A percentile compares a stretch with the other conserved stretches of the same genome.
These are phyloP conservation scores for Zasmidium angulare DNA, from an alignment of 2,329 filamentous ascomycete genomes.

Conservation along the genomic window DNA sequence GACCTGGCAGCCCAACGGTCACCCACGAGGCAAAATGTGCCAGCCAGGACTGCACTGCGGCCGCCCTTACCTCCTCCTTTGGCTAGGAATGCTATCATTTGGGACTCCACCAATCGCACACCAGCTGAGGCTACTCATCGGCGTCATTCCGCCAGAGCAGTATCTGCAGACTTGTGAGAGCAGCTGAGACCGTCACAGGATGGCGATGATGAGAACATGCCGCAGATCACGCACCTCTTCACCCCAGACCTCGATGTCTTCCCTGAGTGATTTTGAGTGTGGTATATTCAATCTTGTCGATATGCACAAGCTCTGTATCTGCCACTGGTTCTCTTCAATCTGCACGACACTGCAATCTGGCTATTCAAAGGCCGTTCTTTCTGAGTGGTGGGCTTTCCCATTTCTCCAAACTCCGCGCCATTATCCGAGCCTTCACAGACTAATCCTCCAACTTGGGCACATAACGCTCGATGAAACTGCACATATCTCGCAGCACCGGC, in stretches of 20 bases:
- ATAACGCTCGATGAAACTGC: conserved; percentile 42
- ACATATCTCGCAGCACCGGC: conserved; percentile 48
- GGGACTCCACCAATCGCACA: too few species aligned
- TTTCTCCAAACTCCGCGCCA: neutral
- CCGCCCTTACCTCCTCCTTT: too few species aligned
- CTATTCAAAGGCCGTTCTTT: neutral
- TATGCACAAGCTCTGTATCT: neutral
- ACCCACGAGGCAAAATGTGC: too few species aligned
- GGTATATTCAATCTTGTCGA: neutral
- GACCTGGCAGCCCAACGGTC: too few species aligned
- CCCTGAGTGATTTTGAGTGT: neutral
- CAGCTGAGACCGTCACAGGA: conserved; percentile 30
- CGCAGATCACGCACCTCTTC: conserved; percentile 13
- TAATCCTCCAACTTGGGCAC: conserved; percentile 40
- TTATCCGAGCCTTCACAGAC: neutral
- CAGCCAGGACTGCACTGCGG: neutral
- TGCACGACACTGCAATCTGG: neutral
- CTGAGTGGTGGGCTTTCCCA: neutral
- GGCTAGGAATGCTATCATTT: too few species aligned
- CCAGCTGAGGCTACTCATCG: conserved; percentile 34
- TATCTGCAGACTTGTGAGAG: conserved; percentile 54
- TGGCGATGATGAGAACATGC: conserved; percentile 8
- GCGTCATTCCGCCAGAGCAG: conserved; percentile 44
- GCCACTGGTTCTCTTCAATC: too few species aligned
- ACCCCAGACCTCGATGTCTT: conserved; percentile 14